Base-by-base conservation (phyloP, 2,329 filamentous ascomycete genomes). In the Colletotrichum cordylinicola region DNA sequence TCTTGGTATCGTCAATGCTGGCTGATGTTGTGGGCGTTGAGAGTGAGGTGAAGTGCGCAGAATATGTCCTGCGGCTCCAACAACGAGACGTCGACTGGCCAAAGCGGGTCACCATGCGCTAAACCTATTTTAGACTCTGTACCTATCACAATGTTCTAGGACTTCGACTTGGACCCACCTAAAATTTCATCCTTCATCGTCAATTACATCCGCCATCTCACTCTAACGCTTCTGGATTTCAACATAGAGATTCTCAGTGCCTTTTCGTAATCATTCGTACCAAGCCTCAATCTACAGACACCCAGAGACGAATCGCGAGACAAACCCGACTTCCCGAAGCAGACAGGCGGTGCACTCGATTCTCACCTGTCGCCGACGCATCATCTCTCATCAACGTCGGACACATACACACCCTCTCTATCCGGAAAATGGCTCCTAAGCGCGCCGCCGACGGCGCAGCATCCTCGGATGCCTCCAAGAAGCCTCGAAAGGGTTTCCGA, bases 401-500 rank as follows among this genome's bases (percentile, higher is more conserved):
- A 27, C 29, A 35, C 27, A 27, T 18, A 31, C 24, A 31, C 27
- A 29, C 27, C 55, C 55, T 58, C 55, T 58, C 16, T 29, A 13
- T 16, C 31, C 24, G 18, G 16, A 10, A 60, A 13, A 94, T 94
- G 92, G 86, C 88, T n/a, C 82, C 88, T 24, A 94, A 93, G 83
- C 86, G 91, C 77, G 81, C 88, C n/a, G 86, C 92, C 58, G 82
- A 82, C 15, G 81, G 82, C 48, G 76, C 86, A 81, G 82, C 73
- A 2, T 67, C 60, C 16, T 21, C 68, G 24, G 78, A 82, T 18
- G 82, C 81, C 61, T 82, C 84, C 18, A 91, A 91, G 81, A 91
- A 90, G 82, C 85, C 85, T 73, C 87, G 87, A 78, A 93, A 94
- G 79, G 95, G 95, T 67, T 98, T 98, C 87, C 91, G 91, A 55